phyloP scores from a whole-genome alignment of 805 yeast species.

The Wickerhamiella azymoides region DNA sequence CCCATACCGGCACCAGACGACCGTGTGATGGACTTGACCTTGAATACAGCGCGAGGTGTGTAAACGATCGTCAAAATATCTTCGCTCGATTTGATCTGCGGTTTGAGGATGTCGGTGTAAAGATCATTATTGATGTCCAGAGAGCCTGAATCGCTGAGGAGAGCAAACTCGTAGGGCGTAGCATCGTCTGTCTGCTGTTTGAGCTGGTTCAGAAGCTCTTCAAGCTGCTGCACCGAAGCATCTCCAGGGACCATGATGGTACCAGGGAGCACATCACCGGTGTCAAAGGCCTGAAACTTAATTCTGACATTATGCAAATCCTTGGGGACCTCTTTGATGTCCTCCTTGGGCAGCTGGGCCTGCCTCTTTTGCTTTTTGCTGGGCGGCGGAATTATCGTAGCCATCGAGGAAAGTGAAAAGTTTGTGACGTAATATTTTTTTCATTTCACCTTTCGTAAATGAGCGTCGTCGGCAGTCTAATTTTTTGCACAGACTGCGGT shows the following conservation, averaged over 20 bases:
- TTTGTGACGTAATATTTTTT: background rate
- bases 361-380: constrained; percentile 74
- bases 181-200: constrained; percentile 51
- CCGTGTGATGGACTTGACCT: constrained; percentile 80
- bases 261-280: constrained; percentile 77
- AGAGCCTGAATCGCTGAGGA: constrained; percentile 33
- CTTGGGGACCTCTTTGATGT: constrained; percentile 55
- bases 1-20: constrained; percentile 89
- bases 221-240: constrained; percentile 72
- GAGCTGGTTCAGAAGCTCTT: constrained; percentile 71
- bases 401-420: constrained; percentile 37
- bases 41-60: constrained; percentile 90
- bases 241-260: constrained; percentile 84
- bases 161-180: constrained; percentile 76
- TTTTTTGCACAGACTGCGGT: constrained; percentile 90
- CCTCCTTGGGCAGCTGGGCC: constrained; percentile 63
- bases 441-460: constrained; percentile 26
- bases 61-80: constrained; percentile 82
- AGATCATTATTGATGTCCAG: constrained; percentile 68
- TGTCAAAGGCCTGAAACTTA: constrained; percentile 82
- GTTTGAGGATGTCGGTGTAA: constrained; percentile 69
- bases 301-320: constrained; percentile 80
- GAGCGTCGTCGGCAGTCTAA: constrained; percentile 93
- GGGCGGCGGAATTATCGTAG: constrained; percentile 87
- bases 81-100: constrained; percentile 79